Percentiles rank a stretch among this genome's conserved stretches.
Conservation (phyloP, 371 early-diverging fungal species). For the Lichtheimia ornata region DNA sequence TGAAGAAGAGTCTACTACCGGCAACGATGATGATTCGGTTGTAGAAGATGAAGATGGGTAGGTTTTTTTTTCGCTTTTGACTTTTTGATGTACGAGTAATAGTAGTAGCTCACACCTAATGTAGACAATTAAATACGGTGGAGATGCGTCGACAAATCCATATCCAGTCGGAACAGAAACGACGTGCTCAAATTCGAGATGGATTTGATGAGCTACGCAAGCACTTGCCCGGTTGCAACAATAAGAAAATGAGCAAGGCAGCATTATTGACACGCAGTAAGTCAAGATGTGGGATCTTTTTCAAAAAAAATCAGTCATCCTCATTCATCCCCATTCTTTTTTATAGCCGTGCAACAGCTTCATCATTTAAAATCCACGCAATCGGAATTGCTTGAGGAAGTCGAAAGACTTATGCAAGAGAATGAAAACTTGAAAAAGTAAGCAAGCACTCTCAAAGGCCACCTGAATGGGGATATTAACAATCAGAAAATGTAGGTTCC, state of each 20-base stretch:
- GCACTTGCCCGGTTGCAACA: constrained; percentile 50
- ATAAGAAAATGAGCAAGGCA: constrained; percentile 62
- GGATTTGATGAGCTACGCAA: constrained; percentile 55
- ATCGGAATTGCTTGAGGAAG: constrained; percentile 43
- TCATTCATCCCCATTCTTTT: background rate
- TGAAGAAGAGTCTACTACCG: background rate
- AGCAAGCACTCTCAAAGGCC: constrained; percentile 12
- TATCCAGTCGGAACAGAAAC: constrained; percentile 55
- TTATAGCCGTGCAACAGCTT: constrained; percentile 48
- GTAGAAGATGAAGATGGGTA: constrained; percentile 2
- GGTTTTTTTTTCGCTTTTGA: background rate
- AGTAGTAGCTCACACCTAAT: background rate
- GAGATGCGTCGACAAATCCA: constrained; percentile 55
- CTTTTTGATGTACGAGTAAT: background rate
- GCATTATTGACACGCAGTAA: constrained; percentile 53
- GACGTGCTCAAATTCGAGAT: constrained; percentile 54
- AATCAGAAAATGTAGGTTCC: constrained; percentile 28
- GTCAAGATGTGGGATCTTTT: constrained; percentile 10
- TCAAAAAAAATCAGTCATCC: background rate
- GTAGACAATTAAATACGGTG: constrained; percentile 23
- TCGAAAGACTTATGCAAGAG: constrained; percentile 49
- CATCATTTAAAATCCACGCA: constrained; percentile 50
- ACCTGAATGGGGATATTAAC: background rate
- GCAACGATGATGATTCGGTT: background rate
- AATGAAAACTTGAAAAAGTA: constrained; percentile 55